Evolutionary conservation across 345 rosid genomes (phyloP), one percentile per base, ranked within the genome.

Genomic region (Arabidopsis suecica): DNA sequence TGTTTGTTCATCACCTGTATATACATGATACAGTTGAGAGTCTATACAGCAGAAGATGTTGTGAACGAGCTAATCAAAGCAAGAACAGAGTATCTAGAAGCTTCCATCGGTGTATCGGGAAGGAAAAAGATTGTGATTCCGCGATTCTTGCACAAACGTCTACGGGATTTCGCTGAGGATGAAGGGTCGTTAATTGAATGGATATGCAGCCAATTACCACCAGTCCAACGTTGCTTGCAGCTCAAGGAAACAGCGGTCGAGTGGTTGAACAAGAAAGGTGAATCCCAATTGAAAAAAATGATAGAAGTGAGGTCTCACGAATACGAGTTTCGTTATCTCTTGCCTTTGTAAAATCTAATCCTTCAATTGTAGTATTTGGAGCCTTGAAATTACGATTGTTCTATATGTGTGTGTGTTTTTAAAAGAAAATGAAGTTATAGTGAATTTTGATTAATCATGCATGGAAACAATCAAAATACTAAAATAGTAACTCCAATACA

Each of bases 31-130:
- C 74, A 78, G 81, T 36, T 78, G 48, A 78, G 81, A 72, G 81
- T 78, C 2, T 78, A 78, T 36, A 66, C 73, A 42, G 73, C 81
- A 51, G 81, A 78, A 25, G 81, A 78, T 58, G 81, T 78, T 22
- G 78, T 78, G 69, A 78, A 60, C 20, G 78, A 78, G 53, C 69
- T 78, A 44, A 78, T 72, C 51, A 78, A 67, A 67, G 81, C 78
- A 66, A 78, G 81, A 72, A 67, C 78, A 0, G 81, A 78, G 51
- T 78, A 72, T 54, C 65, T 78, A 66, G 81, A 78, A 78, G 81
- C 77, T 42, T 78, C 81, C 5, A 42, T 78, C 1, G 81, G 81
- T 23, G 28, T 78, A 56, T 40, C 81, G 5, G 72, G 77, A 61
- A 72, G 59, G 37, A 72, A 72, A 65, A 78, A 72, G 63, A 72